phyloP scores from a whole-genome alignment of 2,329 filamentous ascomycete genomes.

The Fusarium protoensiforme region DNA sequence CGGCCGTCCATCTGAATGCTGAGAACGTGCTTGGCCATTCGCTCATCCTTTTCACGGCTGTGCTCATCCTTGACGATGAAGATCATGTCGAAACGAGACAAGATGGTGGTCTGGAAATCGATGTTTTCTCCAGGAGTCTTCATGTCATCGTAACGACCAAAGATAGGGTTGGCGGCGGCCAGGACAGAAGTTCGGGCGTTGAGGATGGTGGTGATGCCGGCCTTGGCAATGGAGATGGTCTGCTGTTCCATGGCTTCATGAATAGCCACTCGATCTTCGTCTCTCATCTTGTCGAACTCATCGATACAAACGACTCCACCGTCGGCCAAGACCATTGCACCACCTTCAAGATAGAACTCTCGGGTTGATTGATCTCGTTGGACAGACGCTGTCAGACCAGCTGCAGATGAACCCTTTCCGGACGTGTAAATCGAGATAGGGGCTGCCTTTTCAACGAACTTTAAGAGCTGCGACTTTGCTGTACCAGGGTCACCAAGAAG shows the following conservation, averaged over 20 bases:
- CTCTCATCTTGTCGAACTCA: constrained; percentile 99
- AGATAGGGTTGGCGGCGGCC: constrained; percentile 96
- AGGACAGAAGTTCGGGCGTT: constrained; percentile 96
- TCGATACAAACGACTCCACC: constrained; percentile 98
- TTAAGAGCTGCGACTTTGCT: constrained; percentile 95
- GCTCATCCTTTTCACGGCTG: constrained; percentile 87
- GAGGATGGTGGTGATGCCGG: constrained; percentile 96
- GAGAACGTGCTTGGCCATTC: constrained; percentile 97
- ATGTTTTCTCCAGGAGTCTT: constrained; percentile 99
- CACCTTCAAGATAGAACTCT: constrained; percentile 97
- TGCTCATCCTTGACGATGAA: constrained; percentile 99
- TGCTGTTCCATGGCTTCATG: constrained; percentile 99
- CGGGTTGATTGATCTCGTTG: constrained; percentile 91
- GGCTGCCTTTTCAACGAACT: constrained; percentile 96
- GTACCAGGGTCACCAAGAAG: constrained; percentile 97
- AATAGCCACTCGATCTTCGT: constrained; percentile 96
- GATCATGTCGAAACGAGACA: constrained; percentile 99
- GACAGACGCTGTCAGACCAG: constrained; percentile 96
- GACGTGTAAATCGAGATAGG: constrained; percentile 99
- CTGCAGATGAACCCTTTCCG: constrained; percentile 96
- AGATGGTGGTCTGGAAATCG: constrained; percentile 97
- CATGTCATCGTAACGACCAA: constrained; percentile 97
- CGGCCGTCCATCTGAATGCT: constrained; percentile 94
- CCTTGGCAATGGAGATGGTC: constrained; percentile 98
- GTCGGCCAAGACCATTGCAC: constrained; percentile 97